phyloP scores from a whole-genome alignment of 495 filamentous ascomycete genomes.

The Daldinia bambusicola region DNA sequence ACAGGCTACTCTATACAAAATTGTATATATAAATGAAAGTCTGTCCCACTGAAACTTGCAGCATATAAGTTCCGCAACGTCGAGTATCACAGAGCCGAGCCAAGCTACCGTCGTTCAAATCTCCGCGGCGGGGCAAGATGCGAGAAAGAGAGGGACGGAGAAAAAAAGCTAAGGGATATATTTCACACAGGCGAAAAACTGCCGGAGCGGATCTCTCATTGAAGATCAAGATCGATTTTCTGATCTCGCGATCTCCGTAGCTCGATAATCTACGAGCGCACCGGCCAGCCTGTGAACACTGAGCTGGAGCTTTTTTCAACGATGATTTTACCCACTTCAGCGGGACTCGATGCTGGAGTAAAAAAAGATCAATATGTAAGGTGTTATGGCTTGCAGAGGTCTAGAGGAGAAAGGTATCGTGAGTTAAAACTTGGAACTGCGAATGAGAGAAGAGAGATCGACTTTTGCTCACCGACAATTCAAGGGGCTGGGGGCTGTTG shows the following conservation, averaged over 20 bases:
- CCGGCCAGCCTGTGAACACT: conserved; percentile 35
- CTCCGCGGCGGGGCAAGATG: conserved; percentile 23
- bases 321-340: conserved; percentile 24
- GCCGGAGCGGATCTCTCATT: conserved; percentile 15
- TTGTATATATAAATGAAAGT: conserved; percentile 18
- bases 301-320: not conserved
- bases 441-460: conserved; percentile 41
- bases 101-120: not conserved
- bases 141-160: conserved; percentile 3
- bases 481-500: conserved; percentile 42
- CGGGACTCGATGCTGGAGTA: conserved; percentile 4
- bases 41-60: conserved; percentile 30
- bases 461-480: conserved; percentile 49
- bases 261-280: conserved; percentile 26
- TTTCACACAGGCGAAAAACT: conserved; percentile 21
- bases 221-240: conserved; percentile 30
- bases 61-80: conserved; percentile 7
- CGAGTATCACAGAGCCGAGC: conserved; percentile 29
- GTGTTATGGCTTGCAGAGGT: conserved; percentile 18
- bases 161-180: conserved; percentile 13
- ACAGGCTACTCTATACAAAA: conserved; percentile 17
- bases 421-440: conserved; percentile 23
- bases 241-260: conserved; percentile 23
- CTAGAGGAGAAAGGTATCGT: conserved; percentile 20
- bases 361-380: not conserved